phyloP scores from a whole-genome alignment of 2,329 filamentous ascomycete species.

The Pseudocercospora fijiensis region DNA sequence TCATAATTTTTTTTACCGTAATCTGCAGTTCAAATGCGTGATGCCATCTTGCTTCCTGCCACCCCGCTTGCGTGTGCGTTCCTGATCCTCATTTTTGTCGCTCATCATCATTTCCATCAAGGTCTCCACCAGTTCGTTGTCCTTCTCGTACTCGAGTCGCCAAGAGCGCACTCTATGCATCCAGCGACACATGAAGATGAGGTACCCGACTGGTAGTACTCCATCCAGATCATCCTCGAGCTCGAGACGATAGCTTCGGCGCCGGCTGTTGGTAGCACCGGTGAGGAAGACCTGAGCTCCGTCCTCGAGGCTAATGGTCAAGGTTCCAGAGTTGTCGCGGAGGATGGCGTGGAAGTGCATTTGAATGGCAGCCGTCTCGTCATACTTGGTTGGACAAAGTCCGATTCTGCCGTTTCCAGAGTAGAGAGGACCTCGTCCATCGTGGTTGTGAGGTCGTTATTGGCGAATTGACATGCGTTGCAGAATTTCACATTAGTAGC shows the following conservation, averaged over 20 bases:
- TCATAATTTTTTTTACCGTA: too few relatives aligned
- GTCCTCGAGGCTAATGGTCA: background rate
- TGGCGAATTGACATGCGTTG: background rate
- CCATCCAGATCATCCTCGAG: background rate
- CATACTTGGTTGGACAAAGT: background rate
- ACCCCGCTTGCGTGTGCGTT: background rate
- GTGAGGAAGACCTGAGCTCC: background rate
- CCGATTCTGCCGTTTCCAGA: background rate
- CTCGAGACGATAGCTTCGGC: background rate
- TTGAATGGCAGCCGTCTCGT: background rate
- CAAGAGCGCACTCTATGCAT: background rate
- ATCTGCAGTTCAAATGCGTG: too few relatives aligned
- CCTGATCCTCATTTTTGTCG: background rate
- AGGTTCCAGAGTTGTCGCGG: background rate
- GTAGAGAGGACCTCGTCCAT: background rate
- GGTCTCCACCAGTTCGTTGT: background rate
- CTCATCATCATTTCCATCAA: background rate
- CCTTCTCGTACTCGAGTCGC: background rate
- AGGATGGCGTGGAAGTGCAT: background rate
- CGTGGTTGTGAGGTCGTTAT: background rate
- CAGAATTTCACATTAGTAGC: constrained; percentile 40
- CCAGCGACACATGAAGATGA: background rate
- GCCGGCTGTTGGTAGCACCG: background rate
- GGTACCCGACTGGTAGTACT: background rate
- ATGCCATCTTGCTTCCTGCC: background rate